A percentile compares a stretch with the other conserved stretches of the same genome.
These are phyloP conservation scores for Zymoseptoria pseudotritici DNA, from an alignment of 2,329 filamentous ascomycete species.

Conservation along the genomic window DNA sequence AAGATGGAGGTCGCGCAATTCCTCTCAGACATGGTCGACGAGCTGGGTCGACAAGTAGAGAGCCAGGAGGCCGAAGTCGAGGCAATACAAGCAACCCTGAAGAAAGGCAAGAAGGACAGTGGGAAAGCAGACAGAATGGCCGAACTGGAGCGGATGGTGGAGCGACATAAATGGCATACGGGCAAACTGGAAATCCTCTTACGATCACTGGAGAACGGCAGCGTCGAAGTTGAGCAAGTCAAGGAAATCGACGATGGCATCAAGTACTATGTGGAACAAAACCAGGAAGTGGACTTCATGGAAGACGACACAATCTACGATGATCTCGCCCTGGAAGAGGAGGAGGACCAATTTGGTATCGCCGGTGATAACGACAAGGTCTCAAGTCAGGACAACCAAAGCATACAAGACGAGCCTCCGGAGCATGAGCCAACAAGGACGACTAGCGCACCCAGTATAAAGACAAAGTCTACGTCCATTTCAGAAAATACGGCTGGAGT, in stretches of 20 bases:
- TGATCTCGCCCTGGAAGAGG: conserved; percentile 83
- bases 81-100: conserved; percentile 75
- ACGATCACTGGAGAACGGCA: conserved; percentile 85
- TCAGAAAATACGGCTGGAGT: conserved; percentile 52
- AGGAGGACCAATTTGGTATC: conserved; percentile 83
- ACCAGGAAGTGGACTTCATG: conserved; percentile 79
- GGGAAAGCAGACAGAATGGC: conserved; percentile 80
- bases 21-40: conserved; percentile 77
- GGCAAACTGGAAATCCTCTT: conserved; percentile 85
- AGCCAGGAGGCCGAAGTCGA: conserved; percentile 85
- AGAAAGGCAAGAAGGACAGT: conserved; percentile 86
- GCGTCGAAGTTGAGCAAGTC: conserved; percentile 79
- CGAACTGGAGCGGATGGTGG: conserved; percentile 74
- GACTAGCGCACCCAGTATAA: conserved; percentile 36
- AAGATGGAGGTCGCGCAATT: conserved; percentile 85
- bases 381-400: conserved; percentile 93
- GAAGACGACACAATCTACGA: conserved; percentile 96
- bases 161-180: conserved; percentile 95
- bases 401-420: conserved; percentile 72
- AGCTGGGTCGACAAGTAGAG: conserved; percentile 91
- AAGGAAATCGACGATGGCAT: conserved; percentile 86
- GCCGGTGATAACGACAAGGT: conserved; percentile 68
- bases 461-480: conserved; percentile 44
- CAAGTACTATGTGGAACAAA: conserved; percentile 88
- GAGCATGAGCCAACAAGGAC: conserved; percentile 49